These are phyloP conservation scores for Ballota nigra DNA, from an alignment of 257 asterid species.

Conservation along the genomic window DNA sequence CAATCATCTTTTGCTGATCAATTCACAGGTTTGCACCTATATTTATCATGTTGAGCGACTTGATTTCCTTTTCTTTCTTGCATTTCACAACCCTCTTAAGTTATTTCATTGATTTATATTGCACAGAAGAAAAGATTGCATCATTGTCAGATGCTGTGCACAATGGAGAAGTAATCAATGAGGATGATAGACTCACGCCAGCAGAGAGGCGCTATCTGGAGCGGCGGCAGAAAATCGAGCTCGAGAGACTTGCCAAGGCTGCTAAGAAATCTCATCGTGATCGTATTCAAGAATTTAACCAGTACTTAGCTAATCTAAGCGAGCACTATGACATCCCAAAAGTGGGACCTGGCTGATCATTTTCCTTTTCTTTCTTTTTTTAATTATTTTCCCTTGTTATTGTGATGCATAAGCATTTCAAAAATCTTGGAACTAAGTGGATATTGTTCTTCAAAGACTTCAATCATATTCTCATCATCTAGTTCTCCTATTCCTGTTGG, in stretches of 20 bases:
- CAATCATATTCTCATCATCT: neutral
- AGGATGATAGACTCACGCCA: slow-evolving; percentile 34
- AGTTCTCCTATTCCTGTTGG: neutral
- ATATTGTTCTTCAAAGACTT: neutral
- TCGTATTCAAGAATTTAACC: slow-evolving; percentile 50
- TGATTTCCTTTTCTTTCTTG: neutral
- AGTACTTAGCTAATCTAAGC: slow-evolving; percentile 45
- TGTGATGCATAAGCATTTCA: neutral
- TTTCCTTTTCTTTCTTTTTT: neutral
- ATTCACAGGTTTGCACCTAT: slow-evolving; percentile 26
- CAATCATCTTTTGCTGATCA: slow-evolving; percentile 21
- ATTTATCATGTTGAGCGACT: neutral
- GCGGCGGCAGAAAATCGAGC: slow-evolving; percentile 38
- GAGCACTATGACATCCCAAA: slow-evolving; percentile 64
- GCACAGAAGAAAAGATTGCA: slow-evolving; percentile 25
- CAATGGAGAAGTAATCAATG: slow-evolving; percentile 16
- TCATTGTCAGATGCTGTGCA: neutral
- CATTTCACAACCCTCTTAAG: neutral
- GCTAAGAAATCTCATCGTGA: slow-evolving; percentile 52
- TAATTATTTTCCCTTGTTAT: neutral
- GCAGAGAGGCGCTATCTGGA: slow-evolving; percentile 53
- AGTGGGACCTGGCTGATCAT: slow-evolving; percentile 54
- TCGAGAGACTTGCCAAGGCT: slow-evolving; percentile 38
- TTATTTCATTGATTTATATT: neutral
- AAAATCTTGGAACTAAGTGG: neutral